Evolutionary conservation across 495 filamentous ascomycete species (phyloP), one percentile per base, ranked within the genome.

Genomic region (Clavariopsis aquatica): DNA sequence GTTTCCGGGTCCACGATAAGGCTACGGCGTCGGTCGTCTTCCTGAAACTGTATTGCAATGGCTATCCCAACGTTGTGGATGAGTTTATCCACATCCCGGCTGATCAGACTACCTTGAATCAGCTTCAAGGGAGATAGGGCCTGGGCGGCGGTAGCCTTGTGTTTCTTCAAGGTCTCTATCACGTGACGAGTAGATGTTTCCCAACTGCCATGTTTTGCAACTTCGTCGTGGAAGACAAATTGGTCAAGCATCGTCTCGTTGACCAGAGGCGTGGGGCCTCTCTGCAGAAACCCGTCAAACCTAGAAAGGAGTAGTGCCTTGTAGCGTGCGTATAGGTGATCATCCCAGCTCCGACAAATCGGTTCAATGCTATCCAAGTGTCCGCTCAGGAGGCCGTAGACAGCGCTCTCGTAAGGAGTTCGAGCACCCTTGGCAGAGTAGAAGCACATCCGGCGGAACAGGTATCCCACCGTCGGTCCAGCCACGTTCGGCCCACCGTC

Each of bases 321-420:
- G 80, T 93, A 94, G 70, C 91, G 86, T 8, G 87, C 88, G 70
- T 93, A 98, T n/a, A 97, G 82, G 65, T 88, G 85, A 73, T 98
- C 94, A 64, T 98, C 91, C 88, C 90, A 96, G 38, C 83, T 85
- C 45, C 81, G 80, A 74, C 91, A 94, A 15, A 93, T 84, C 65
- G 84, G 83, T 70, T 89, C 82, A 12, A 92, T 90, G 45, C 88
- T 86, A 36, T 84, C 78, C 7, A 91, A 79, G 71, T 97, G 89
- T 43, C 95, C 95, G 45, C 89, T 87, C 52, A 98, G 82, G 22
- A 95, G 79, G 22, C 89, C 92, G 70, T 96, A 97, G 0, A 97
- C 92, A 24, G 93, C 94, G 28, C 85, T 82, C 77, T 98, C 91
- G 71, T 90, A 93, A 0, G 26, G 64, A 27, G 89, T 84, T 57